Base-by-base conservation (phyloP, 2,329 filamentous ascomycete genomes). In the Cercospora sp. region DNA sequence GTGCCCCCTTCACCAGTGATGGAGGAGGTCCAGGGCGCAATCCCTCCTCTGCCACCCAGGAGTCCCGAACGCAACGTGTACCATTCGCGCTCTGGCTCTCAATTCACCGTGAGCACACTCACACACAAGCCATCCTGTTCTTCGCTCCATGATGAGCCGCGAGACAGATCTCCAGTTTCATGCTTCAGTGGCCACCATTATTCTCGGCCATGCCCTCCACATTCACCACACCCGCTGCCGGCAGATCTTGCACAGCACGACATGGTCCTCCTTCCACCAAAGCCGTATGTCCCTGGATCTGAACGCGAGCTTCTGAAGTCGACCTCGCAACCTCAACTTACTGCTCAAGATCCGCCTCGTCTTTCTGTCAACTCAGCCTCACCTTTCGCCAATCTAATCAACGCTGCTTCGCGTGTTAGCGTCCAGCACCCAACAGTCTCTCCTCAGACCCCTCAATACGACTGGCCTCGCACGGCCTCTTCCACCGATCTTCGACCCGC, bases 1-100 rank as follows among this genome's bases (percentile, higher is more conserved):
- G 66, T 68, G 30, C 63, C 70, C 16, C 69, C 70, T 18, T 72
- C 70, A 16, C 70, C 69, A 7, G 63, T 72, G 9, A 60, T 69
- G 18, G 71, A 72, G 59, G 72, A 72, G 49, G 65, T 68, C 49
- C 69, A 65, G 28, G 58, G 68, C 3, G 60, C 51, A 10, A 62
- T 67, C 4, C 72, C 72, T 2, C 63, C 51, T 10, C 66, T 74
- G 1, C 72, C 72, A 3, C 63, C 43, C 7, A 70, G 70, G 13
- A 74, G 72, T 32, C 71, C 72, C 2, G 68, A 72, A 32, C 70
- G 70, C 18, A 49, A 55, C 63, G 34, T 18, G 34, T 28, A 26
- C 45, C 66, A 71, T 51, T 61, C 43, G 7, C 66, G 70, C 34
- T 65, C 67, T 13, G 34, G 59, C n/a, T 70, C 67, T 16, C 57